A percentile compares a stretch with the other conserved stretches of the same genome.
These are phyloP conservation scores for Fusarium algeriense DNA, from an alignment of 2,329 filamentous ascomycete genomes.

Conservation along the genomic window DNA sequence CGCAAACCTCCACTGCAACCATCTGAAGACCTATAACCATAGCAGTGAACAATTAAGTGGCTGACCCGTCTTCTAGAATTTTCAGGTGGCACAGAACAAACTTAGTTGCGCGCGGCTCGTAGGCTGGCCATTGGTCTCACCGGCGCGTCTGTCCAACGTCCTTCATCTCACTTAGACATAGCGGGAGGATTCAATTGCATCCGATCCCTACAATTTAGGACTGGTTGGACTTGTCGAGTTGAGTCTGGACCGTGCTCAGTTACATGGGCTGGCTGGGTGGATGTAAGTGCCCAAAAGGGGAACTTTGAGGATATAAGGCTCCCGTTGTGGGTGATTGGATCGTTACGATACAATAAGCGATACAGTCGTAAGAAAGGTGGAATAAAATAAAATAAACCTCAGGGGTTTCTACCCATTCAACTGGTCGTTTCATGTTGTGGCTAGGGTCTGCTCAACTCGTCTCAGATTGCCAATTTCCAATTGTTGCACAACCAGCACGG, in stretches of 20 bases:
- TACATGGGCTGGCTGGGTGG: background rate
- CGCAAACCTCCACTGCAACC: conserved; percentile 14
- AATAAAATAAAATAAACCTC: conserved; percentile 13
- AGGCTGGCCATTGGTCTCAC: conserved; percentile 4
- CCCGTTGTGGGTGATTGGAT: conserved; percentile 7
- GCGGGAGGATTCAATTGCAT: conserved; percentile 6
- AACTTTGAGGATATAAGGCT: conserved; percentile 5
- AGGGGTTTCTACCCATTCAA: conserved; percentile 32
- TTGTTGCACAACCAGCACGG: conserved; percentile 24
- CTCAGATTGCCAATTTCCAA: conserved; percentile 48
- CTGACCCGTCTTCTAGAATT: conserved; percentile 36
- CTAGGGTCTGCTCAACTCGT: conserved; percentile 35
- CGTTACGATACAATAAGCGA: background rate
- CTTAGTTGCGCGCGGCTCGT: conserved; percentile 20
- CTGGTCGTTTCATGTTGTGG: conserved; percentile 40
- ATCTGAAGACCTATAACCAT: conserved; percentile 9
- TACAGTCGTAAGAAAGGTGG: conserved; percentile 6
- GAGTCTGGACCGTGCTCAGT: conserved; percentile 5
- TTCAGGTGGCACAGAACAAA: conserved; percentile 14
- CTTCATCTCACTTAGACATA: conserved; percentile 33
- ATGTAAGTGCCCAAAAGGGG: conserved; percentile 15
- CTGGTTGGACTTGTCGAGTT: conserved; percentile 22
- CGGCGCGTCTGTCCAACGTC: conserved; percentile 12
- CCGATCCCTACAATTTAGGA: conserved; percentile 24
- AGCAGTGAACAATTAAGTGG: conserved; percentile 7